Conservation (phyloP, 768 basidiomycete species). For the Mycena vitilis region DNA sequence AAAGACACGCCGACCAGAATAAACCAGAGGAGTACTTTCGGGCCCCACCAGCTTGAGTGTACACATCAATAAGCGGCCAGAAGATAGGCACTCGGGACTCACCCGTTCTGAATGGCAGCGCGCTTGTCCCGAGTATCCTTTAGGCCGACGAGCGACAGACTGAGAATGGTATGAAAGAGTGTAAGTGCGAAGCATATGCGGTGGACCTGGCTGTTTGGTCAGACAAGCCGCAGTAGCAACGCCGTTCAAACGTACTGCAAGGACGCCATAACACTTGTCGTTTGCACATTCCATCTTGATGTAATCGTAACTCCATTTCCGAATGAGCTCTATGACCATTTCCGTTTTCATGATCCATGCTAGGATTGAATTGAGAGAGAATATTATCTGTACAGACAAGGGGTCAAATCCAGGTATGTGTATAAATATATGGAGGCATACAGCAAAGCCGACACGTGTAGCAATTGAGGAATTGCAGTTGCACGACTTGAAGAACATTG, state of each 20-base stretch:
- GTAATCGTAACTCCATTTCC: slow-evolving; percentile 95
- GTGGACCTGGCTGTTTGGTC: slow-evolving; percentile 70
- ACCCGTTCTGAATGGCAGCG: slow-evolving; percentile 98
- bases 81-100: slow-evolving; percentile 37
- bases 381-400: slow-evolving; percentile 77
- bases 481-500: slow-evolving; percentile 98
- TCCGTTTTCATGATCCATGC: slow-evolving; percentile 98
- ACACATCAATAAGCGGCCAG: slow-evolving; percentile 10
- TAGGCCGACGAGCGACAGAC: slow-evolving; percentile 85
- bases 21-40: slow-evolving; percentile 92
- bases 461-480: slow-evolving; percentile 99
- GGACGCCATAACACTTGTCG: slow-evolving; percentile 95
- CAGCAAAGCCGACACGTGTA: slow-evolving; percentile 95
- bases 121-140: slow-evolving; percentile 92
- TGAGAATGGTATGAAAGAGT: slow-evolving; percentile 87
- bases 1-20: slow-evolving; percentile 85
- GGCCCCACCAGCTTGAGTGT: slow-evolving; percentile 92
- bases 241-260: slow-evolving; percentile 75
- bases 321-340: slow-evolving; percentile 84
- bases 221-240: slow-evolving; percentile 6
- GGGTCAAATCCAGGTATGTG: slow-evolving; percentile 2
- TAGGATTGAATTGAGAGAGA: slow-evolving; percentile 93
- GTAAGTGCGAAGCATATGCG: slow-evolving; percentile 96
- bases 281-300: slow-evolving; percentile 97
- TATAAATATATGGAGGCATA: slow-evolving; percentile 49